Evolutionary conservation across 2,329 filamentous ascomycete genomes (phyloP), one percentile per base, ranked within the genome.

Genomic region (Biscogniauxia mediterranea): DNA sequence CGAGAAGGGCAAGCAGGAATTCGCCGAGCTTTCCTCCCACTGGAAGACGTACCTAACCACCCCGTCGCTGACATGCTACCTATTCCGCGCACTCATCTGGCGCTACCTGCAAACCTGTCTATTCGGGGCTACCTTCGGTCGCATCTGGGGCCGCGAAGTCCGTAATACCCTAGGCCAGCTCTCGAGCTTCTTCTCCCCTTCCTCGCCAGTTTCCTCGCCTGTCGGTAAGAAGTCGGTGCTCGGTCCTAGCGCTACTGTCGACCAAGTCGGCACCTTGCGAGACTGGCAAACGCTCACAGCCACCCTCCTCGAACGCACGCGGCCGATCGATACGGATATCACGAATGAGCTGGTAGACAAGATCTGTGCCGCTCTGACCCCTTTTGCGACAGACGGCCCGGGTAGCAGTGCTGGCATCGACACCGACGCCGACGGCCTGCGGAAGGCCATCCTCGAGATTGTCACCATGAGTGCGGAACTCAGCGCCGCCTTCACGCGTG

Each of bases 51-150:
- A 72, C 62, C 55, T 71, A 9, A 66, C 49, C 54, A 66, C 58
- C 8, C 21, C 59, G 1, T 52, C 61, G 49, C 23, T 70, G 50
- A 67, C 65, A 1, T 59, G 57, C 61, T 72, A 71, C 56, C 53
- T 74, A 9, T 66, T 73, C 54, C 70, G 69, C 11, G 70, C 70
- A 1, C 64, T 73, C 25, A 68, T 74, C 58, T 74, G 72, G 72
- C 66, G 70, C 23, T 71, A 70, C 50, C 55, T 74, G 28, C 42
- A 64, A 46, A 64, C 66, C n/a, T 64, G 64, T 8, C 60, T 71
- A 13, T 68, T 74, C 57, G 54, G 58, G 11, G 63, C 67, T 11
- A 58, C 55, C 46, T 68, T 46, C 17, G 38, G 67, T 42, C 66
- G 66, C 25, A 61, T 67, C 19, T 72, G 68, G 66, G 71, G 70